Conservation (phyloP, 148 eudicot species). For the Hydrangea macrophylla region DNA sequence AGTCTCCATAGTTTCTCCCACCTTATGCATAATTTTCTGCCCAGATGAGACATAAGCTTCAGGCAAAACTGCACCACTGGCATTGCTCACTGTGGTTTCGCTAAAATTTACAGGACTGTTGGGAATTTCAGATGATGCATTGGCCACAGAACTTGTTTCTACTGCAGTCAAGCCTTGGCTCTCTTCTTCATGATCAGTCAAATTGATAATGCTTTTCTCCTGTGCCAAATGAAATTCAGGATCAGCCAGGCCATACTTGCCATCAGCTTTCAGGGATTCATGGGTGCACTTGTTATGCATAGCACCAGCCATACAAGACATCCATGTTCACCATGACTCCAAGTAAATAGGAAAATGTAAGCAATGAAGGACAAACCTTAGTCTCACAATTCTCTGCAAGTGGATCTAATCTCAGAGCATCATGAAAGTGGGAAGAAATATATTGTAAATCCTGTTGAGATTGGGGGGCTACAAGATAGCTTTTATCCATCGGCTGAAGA, state of each 20-base stretch:
- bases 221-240: constrained; percentile 23
- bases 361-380: constrained; percentile 42
- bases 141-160: constrained; percentile 33
- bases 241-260: background rate
- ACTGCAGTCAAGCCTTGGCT: constrained; percentile 35
- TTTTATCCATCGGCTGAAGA: constrained; percentile 43
- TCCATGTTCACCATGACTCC: background rate
- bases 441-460: constrained; percentile 64
- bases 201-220: constrained; percentile 34
- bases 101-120: constrained; percentile 27
- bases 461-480: constrained; percentile 33
- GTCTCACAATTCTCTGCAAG: constrained; percentile 37
- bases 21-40: constrained; percentile 29
- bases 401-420: constrained; percentile 52
- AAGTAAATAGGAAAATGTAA: background rate
- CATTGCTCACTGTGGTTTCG: constrained; percentile 37
- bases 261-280: background rate
- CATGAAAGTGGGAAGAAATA: constrained; percentile 74
- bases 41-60: constrained; percentile 46
- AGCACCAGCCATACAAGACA: background rate
- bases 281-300: background rate
- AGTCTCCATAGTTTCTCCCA: constrained; percentile 43
- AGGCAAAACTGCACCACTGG: constrained; percentile 27
- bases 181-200: constrained; percentile 32
- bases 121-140: constrained; percentile 43